phyloP scores from a whole-genome alignment of 768 basidiomycete genomes.

The Gelatoporia subvermispora region DNA sequence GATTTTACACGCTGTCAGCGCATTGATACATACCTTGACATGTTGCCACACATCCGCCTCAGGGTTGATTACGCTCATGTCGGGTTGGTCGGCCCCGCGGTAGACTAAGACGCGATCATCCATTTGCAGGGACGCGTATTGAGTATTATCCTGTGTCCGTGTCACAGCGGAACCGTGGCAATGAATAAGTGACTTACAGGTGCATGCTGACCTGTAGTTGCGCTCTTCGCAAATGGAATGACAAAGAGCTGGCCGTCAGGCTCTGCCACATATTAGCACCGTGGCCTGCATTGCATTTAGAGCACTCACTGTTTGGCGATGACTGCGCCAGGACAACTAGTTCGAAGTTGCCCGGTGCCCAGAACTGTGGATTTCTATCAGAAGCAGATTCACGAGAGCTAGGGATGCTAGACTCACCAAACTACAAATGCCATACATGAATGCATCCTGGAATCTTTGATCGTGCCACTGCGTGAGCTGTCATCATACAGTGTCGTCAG shows the following conservation, averaged over 20 bases:
- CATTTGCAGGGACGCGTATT: slow-evolving; percentile 93
- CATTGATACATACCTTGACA: slow-evolving; percentile 58
- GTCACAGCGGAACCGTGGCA: neutral
- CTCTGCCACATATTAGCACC: slow-evolving; percentile 32
- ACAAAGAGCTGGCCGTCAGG: slow-evolving; percentile 71
- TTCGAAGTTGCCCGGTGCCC: slow-evolving; percentile 91
- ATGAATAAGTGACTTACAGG: slow-evolving; percentile 51
- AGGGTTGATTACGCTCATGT: slow-evolving; percentile 97
- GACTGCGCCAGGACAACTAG: slow-evolving; percentile 67
- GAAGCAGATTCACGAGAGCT: neutral
- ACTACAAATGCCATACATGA: slow-evolving; percentile 74
- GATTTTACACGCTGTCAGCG: neutral
- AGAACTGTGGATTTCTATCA: slow-evolving; percentile 56
- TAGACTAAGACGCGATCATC: slow-evolving; percentile 93
- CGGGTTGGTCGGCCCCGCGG: slow-evolving; percentile 94
- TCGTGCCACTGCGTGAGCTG: too few relatives aligned
- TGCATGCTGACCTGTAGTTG: slow-evolving; percentile 84
- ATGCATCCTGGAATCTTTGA: slow-evolving; percentile 66
- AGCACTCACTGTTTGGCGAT: slow-evolving; percentile 43
- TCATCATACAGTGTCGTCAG: slow-evolving; percentile 5
- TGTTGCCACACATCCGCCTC: slow-evolving; percentile 98
- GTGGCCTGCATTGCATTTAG: neutral
- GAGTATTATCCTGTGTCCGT: slow-evolving; percentile 75
- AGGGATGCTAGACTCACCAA: slow-evolving; percentile 46
- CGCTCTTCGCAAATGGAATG: slow-evolving; percentile 92